These are phyloP conservation scores for Biancaea sappan DNA, from an alignment of 306 rosid genomes.

Conservation along the genomic window DNA sequence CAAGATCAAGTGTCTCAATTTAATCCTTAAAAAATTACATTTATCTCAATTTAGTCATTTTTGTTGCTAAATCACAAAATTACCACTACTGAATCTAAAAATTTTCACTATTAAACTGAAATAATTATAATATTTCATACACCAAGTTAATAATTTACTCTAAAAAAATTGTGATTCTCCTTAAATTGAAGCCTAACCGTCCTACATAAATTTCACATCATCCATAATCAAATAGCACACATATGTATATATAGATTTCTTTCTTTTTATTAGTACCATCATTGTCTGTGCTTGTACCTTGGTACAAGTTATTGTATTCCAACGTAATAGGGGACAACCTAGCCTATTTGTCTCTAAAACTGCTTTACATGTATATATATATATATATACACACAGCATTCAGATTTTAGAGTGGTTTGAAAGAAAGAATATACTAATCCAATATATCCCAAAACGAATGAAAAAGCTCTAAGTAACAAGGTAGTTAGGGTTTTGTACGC, in stretches of 20 bases:
- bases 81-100: no score
- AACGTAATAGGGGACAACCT: conserved; percentile 9
- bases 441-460: conserved; percentile 53
- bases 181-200: not conserved
- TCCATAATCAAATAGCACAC: not conserved
- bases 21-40: no score
- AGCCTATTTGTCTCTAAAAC: not conserved
- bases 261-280: no score
- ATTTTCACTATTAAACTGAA: no score
- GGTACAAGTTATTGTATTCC: conserved; percentile 10
- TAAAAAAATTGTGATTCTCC: no score
- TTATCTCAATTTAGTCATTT: no score
- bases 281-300: not conserved
- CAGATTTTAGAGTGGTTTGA: conserved; percentile 64
- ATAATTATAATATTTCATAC: no score
- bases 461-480: conserved; percentile 51
- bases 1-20: no score
- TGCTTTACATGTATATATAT: conserved; percentile 4
- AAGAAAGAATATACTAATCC: conserved; percentile 45
- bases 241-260: not conserved
- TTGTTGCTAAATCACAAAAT: no score
- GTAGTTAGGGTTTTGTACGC: conserved; percentile 70
- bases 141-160: no score
- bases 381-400: not conserved
- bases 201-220: not conserved